A percentile compares a stretch with the other conserved stretches of the same genome.
These are phyloP conservation scores for Penicillium lagena DNA, from an alignment of 495 filamentous ascomycete species.

Conservation along the genomic window DNA sequence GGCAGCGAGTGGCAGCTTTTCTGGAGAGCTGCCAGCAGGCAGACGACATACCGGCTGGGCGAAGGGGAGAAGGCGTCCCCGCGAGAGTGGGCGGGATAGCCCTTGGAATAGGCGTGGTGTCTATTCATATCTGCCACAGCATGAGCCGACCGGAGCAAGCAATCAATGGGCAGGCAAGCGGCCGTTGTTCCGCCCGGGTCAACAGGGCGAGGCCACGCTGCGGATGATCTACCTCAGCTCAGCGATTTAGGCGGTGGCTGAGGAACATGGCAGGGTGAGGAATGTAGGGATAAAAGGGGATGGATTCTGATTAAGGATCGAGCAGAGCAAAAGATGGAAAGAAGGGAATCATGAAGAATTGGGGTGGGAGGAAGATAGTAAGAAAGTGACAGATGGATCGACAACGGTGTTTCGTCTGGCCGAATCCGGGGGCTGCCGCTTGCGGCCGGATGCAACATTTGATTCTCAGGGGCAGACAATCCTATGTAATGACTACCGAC, in stretches of 20 bases:
- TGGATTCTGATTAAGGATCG: background rate
- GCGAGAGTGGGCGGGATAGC: conserved; percentile 59
- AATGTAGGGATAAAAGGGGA: background rate
- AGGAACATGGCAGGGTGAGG: conserved; percentile 5
- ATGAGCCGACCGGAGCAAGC: conserved; percentile 4
- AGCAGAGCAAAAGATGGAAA: background rate
- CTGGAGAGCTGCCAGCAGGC: background rate
- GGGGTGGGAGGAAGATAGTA: background rate
- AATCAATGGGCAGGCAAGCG: too few species aligned
- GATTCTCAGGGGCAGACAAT: too few species aligned
- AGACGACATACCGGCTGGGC: conserved; percentile 66
- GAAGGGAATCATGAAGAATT: background rate
- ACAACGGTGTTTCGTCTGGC: too few species aligned
- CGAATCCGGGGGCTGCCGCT: too few species aligned
- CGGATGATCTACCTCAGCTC: background rate
- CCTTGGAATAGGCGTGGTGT: conserved; percentile 69
- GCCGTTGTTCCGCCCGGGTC: background rate
- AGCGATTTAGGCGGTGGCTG: conserved; percentile 1
- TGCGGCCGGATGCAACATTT: too few species aligned
- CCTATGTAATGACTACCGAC: too few species aligned
- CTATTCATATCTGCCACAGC: conserved; percentile 44
- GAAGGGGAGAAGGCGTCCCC: conserved; percentile 75
- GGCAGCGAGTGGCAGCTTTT: too few species aligned
- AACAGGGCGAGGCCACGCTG: background rate
- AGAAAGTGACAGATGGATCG: too few species aligned